phyloP scores from a whole-genome alignment of 164 flowering plant species.

The Warburgia ugandensis region DNA sequence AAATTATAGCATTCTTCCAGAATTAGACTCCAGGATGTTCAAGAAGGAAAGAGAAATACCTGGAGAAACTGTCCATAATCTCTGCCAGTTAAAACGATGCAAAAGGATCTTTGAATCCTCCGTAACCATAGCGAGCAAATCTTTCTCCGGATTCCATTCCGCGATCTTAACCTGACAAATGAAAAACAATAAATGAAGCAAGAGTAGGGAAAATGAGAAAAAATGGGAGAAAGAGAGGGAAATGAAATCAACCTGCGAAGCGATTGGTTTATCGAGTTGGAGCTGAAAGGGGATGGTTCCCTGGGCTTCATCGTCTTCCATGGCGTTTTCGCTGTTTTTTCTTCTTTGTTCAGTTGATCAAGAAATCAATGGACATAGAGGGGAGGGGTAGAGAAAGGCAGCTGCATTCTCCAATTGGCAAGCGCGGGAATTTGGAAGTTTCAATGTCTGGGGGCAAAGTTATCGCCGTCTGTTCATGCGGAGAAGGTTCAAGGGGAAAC shows the following conservation, averaged over 20 bases:
- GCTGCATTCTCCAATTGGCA: too few species aligned
- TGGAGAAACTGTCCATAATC: conserved; percentile 77
- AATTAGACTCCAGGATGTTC: background rate
- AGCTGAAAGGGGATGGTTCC: conserved; percentile 80
- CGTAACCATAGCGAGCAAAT: conserved; percentile 89
- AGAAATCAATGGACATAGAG: too few species aligned
- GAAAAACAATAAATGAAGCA: background rate
- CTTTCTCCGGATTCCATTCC: conserved; percentile 99
- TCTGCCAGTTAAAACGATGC: conserved; percentile 97
- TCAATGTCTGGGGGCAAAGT: too few species aligned
- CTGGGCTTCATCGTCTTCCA: conserved; percentile 61
- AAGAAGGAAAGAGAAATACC: conserved; percentile 29
- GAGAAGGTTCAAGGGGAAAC: too few species aligned
- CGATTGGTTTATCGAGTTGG: conserved; percentile 86
- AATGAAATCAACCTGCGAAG: conserved; percentile 61
- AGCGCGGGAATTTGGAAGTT: too few species aligned
- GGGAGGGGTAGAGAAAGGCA: too few species aligned
- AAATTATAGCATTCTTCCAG: too few species aligned
- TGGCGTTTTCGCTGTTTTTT: too few species aligned
- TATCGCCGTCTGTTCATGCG: too few species aligned
- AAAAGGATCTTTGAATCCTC: conserved; percentile 82
- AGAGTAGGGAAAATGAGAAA: background rate
- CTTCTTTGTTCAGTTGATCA: too few species aligned
- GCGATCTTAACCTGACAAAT: conserved; percentile 64
- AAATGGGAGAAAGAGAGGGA: background rate